Conservation (phyloP, 148 eudicot species). For the Talinum fruticosum region DNA sequence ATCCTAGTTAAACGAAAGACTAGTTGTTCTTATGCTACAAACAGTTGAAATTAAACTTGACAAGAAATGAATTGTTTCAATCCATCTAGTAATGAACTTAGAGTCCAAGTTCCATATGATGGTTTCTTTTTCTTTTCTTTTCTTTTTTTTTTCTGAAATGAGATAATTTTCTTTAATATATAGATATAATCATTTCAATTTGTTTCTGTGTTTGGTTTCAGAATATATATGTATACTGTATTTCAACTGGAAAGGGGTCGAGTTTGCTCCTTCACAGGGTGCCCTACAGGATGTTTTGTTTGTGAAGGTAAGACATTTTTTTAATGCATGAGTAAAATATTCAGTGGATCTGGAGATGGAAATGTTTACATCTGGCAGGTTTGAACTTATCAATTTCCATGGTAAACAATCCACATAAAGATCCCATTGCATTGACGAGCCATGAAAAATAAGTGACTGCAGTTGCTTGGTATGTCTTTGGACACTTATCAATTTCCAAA, state of each 20-base stretch:
- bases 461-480: conserved; percentile 67
- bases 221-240: conserved; percentile 79
- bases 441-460: conserved; percentile 93
- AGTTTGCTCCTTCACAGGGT: conserved; percentile 67
- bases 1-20: too few species aligned
- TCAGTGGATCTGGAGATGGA: conserved; percentile 86
- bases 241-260: conserved; percentile 88
- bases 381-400: conserved; percentile 10
- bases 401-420: conserved; percentile 51
- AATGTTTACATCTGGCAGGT: conserved; percentile 96
- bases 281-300: conserved; percentile 66
- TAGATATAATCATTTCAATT: conserved; percentile 7
- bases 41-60: too few species aligned
- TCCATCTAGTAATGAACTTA: too few species aligned
- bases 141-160: too few species aligned
- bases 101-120: too few species aligned
- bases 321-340: conserved; percentile 82
- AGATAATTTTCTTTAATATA: too few species aligned
- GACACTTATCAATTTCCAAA: neutral
- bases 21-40: too few species aligned
- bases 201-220: conserved; percentile 34
- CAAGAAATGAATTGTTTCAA: too few species aligned
- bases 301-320: conserved; percentile 82
- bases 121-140: too few species aligned
- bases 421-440: conserved; percentile 55